Percentiles rank a stretch among this genome's conserved stretches.
These are phyloP conservation scores for Drosera capensis DNA, from an alignment of 148 eudicot genomes.

Conservation along the genomic window DNA sequence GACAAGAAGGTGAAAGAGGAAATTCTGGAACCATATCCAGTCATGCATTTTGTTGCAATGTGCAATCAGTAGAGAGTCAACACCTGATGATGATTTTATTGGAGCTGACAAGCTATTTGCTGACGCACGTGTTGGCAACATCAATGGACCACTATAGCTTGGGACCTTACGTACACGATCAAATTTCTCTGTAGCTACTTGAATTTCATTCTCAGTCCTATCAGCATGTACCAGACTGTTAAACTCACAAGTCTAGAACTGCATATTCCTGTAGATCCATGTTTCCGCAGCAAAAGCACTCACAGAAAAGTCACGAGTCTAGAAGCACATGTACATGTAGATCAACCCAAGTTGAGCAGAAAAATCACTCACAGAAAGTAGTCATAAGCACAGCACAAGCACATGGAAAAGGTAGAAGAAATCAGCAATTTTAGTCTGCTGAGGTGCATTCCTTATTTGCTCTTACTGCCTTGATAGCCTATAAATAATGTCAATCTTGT, in stretches of 20 bases:
- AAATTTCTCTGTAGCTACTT: constrained; percentile 25
- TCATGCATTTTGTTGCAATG: not conserved
- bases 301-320: too few species aligned
- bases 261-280: not conserved
- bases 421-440: too few species aligned
- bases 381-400: too few species aligned
- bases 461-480: too few species aligned
- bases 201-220: constrained; percentile 66
- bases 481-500: too few species aligned
- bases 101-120: constrained; percentile 98
- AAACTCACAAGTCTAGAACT: not conserved
- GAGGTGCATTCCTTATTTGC: too few species aligned
- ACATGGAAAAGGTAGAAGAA: too few species aligned
- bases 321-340: too few species aligned
- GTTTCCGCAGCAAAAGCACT: not conserved
- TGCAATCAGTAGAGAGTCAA: not conserved
- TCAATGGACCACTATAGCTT: constrained; percentile 85
- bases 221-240: constrained; percentile 7
- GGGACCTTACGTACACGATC: constrained; percentile 53
- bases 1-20: not conserved
- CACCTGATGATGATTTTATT: constrained; percentile 85
- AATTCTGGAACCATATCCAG: not conserved
- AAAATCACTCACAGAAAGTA: too few species aligned
- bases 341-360: too few species aligned
- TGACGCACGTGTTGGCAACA: constrained; percentile 85